Base-by-base conservation (phyloP, 495 filamentous ascomycete species). In the Penicillium cinerascens region DNA sequence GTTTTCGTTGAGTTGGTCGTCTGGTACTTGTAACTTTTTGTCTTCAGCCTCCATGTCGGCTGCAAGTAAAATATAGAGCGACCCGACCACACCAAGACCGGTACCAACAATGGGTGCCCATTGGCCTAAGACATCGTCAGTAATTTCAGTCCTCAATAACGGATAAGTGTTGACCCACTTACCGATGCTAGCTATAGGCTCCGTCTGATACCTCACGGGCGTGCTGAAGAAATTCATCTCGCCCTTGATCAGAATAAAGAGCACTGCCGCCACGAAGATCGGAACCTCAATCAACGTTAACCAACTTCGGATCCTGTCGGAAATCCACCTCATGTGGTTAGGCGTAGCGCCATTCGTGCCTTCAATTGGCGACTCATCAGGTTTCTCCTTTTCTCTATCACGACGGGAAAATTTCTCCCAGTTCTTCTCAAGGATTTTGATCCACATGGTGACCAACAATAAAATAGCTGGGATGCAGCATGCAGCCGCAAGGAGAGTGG, bases 401-500 rank as follows among this genome's bases (percentile, higher is more conserved):
- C 70, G 68, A 39, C 68, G 71, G 6, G 59, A 63, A 13, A 65
- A 52, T 46, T 70, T 77, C 29, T 64, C 50, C 77, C 77, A 81
- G 48, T 83, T 82, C 15, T 75, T 71, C 52, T 81, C 74, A 4
- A 82, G 65, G 20, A 84, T 83, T 54, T 81, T 83, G 44, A 80
- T 77, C 76, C 74, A 81, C 65, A 73, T 86, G 0, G 72, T 79
- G n/a, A 75, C 66, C 17, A 82, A 67, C 4, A 77, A 80, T 0
- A 86, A 66, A 23, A 84, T 73, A 10, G 79, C 78, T 0, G 81
- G 82, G 25, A 86, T 73, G 49, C 79, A 83, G 55, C 80, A 84
- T 16, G 73, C 82, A 23, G 80, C 80, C 2, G 82, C 75, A 1
- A 86, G 62, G 6, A 84, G 75, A 3, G 76, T 81, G 2, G 68